These are phyloP conservation scores for Chalciporus chontae DNA, from an alignment of 768 basidiomycete genomes.

Conservation along the genomic window DNA sequence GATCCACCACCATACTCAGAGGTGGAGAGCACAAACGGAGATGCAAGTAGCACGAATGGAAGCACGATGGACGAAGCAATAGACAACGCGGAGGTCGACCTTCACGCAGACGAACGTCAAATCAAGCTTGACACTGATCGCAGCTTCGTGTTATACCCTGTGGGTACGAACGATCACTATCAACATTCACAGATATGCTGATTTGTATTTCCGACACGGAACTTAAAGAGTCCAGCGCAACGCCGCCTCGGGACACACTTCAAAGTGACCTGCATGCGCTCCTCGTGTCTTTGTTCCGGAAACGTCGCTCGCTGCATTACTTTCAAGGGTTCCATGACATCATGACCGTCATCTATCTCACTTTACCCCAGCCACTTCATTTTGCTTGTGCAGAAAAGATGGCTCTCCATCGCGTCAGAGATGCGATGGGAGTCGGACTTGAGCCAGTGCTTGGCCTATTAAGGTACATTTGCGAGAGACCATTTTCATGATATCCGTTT, in stretches of 20 bases:
- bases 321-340: conserved; percentile 96
- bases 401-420: conserved; percentile 50
- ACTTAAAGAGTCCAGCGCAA: conserved; percentile 18
- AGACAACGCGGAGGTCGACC: conserved; percentile 3
- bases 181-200: conserved; percentile 8
- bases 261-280: conserved; percentile 68
- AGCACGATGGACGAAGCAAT: neutral
- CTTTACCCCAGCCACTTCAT: conserved; percentile 58
- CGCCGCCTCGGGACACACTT: conserved; percentile 43
- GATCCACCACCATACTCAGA: conserved; percentile 29
- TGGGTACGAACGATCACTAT: conserved; percentile 48
- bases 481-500: neutral
- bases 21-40: conserved; percentile 11
- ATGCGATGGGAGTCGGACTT: conserved; percentile 83
- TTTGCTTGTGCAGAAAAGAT: conserved; percentile 46
- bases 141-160: conserved; percentile 90
- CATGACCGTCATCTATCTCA: conserved; percentile 76
- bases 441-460: conserved; percentile 83
- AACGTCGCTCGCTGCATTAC: conserved; percentile 70
- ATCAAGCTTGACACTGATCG: conserved; percentile 87
- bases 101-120: conserved; percentile 81
- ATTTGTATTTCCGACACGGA: conserved; percentile 12
- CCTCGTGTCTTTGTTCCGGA: conserved; percentile 72
- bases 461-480: conserved; percentile 39
- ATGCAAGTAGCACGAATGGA: neutral